phyloP scores from a whole-genome alignment of 2,329 filamentous ascomycete species.

The Pezicula radicicola region DNA sequence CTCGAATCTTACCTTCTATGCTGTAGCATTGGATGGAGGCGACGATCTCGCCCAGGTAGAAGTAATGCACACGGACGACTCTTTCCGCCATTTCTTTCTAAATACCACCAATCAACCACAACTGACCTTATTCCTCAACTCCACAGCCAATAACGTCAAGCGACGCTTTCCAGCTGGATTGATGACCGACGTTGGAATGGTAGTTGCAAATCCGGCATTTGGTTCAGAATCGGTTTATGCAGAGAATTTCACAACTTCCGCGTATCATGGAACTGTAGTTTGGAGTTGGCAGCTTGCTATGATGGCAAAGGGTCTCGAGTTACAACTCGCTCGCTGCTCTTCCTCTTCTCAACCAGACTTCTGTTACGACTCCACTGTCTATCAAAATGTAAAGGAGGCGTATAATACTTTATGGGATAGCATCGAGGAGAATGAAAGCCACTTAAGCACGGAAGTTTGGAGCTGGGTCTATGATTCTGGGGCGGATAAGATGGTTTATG shows the following conservation, averaged over 20 bases:
- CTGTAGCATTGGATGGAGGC: slow-evolving; percentile 52
- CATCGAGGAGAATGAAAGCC: slow-evolving; percentile 50
- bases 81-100: slow-evolving; percentile 60
- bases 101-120: slow-evolving; percentile 56
- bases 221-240: slow-evolving; percentile 44
- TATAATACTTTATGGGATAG: slow-evolving; percentile 60
- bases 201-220: slow-evolving; percentile 61
- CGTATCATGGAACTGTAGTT: slow-evolving; percentile 62
- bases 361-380: slow-evolving; percentile 42
- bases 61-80: slow-evolving; percentile 63
- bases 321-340: slow-evolving; percentile 52
- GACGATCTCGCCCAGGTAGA: slow-evolving; percentile 45
- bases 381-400: slow-evolving; percentile 42
- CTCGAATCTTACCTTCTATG: slow-evolving; percentile 49
- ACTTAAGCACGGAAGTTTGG: slow-evolving; percentile 59
- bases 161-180: slow-evolving; percentile 57
- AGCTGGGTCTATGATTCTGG: slow-evolving; percentile 53
- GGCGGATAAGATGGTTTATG: slow-evolving; percentile 38
- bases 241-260: slow-evolving; percentile 50
- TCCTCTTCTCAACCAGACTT: slow-evolving; percentile 38
- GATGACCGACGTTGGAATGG: slow-evolving; percentile 50
- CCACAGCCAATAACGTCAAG: slow-evolving; percentile 54
- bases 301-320: slow-evolving; percentile 58
- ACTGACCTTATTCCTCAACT: slow-evolving; percentile 52
- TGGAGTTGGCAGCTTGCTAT: slow-evolving; percentile 65